These are phyloP conservation scores for Botrytis galanthina DNA, from an alignment of 2,329 filamentous ascomycete species.

Conservation along the genomic window DNA sequence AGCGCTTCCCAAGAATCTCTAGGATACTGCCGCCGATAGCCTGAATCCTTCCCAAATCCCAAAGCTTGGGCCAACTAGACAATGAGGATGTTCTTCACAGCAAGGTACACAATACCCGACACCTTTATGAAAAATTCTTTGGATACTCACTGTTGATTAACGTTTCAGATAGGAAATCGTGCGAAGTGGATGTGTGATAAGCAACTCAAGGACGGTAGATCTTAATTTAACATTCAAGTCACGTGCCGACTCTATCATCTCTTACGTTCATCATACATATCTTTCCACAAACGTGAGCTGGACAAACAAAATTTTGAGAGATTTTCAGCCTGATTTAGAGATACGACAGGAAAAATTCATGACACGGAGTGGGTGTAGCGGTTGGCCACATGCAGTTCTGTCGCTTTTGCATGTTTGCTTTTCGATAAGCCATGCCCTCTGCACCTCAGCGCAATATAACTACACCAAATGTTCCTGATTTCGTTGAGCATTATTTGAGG, in stretches of 20 bases:
- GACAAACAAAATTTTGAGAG: not conserved
- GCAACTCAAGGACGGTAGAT: not conserved
- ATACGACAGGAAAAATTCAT: not conserved
- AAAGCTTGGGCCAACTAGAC: not conserved
- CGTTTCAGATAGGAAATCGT: not conserved
- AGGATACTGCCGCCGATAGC: not conserved
- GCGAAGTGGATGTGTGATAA: not conserved
- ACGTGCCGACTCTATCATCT: not conserved
- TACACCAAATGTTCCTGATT: not conserved
- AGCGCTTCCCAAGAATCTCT: not conserved
- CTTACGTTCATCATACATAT: not conserved
- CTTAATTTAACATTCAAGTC: not conserved
- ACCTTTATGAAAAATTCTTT: not conserved
- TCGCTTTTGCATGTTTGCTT: not conserved
- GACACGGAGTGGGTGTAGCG: not conserved
- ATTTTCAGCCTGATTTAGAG: not conserved
- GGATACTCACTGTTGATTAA: not conserved
- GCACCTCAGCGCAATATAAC: not conserved
- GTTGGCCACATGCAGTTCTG: not conserved
- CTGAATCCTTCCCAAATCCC: constrained; percentile 1
- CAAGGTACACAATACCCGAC: not conserved
- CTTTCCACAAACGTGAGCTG: not conserved
- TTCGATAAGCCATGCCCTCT: not conserved
- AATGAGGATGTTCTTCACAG: not conserved
- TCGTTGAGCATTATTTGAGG: not conserved